These are phyloP conservation scores for Erythrophleum ivorense DNA, from an alignment of 331 rosid species.

Conservation along the genomic window DNA sequence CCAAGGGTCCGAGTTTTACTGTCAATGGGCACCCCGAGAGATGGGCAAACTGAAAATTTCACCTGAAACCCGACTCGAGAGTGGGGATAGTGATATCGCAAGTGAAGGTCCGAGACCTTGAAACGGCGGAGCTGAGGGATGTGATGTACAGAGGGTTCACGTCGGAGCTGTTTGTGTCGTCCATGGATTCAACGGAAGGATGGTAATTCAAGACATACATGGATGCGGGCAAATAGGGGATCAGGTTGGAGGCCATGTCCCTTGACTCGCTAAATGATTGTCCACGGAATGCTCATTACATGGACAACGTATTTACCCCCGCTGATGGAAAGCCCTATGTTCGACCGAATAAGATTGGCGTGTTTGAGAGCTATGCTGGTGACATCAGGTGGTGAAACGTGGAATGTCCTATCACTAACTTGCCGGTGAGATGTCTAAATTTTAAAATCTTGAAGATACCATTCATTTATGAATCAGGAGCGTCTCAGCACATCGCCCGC, in stretches of 20 bases:
- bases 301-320: constrained; percentile 74
- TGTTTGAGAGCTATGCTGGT: constrained; percentile 82
- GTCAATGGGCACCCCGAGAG: constrained; percentile 66
- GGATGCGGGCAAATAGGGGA: constrained; percentile 94
- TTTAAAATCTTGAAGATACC: neutral
- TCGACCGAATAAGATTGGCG: constrained; percentile 70
- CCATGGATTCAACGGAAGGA: constrained; percentile 87
- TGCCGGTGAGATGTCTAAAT: constrained; percentile 47
- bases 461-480: no score
- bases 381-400: constrained; percentile 89
- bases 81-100: constrained; percentile 71
- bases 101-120: constrained; percentile 67
- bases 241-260: constrained; percentile 81
- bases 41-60: constrained; percentile 97
- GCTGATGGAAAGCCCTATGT: constrained; percentile 82
- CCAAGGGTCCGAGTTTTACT: constrained; percentile 79
- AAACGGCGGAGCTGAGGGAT: constrained; percentile 60
- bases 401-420: constrained; percentile 73
- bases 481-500: no score
- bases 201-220: constrained; percentile 96
- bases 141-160: constrained; percentile 85
- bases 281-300: constrained; percentile 77
- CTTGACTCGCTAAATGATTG: constrained; percentile 90
- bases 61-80: constrained; percentile 72
- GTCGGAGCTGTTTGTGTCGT: constrained; percentile 85